Base-by-base conservation (phyloP, 306 rosid genomes). In the Senna tora region DNA sequence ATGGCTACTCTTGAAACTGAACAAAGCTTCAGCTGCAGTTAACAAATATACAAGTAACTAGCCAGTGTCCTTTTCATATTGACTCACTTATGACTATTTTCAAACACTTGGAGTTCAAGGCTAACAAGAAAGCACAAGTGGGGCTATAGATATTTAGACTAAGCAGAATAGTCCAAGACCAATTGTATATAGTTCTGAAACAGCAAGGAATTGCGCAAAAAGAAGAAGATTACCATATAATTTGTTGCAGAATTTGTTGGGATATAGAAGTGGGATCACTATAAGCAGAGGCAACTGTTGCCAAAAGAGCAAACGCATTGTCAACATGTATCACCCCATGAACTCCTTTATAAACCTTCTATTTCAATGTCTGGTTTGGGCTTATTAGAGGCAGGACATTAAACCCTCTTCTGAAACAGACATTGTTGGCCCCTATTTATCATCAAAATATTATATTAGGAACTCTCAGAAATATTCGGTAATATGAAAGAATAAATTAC, bases 261-360 rank as follows among this genome's bases (percentile, higher is more conserved):
- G 81, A n/a, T 55, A 72, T 45, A 84, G 57, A 63, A 87, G 73
- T 39, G 83, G 96, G 61, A 85, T 77, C 70, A 89, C 64, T 39
- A 89, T 63, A 54, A 89, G 75, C 57, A 87, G 72, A 16, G 79
- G 82, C 67, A 87, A 71, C 76, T 79, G 79, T 57, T 79, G 76
- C 84, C 87, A 73, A 82, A 80, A 77, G 68, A 80, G 66, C 84
- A 85, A 73, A 75, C 73, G 79, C 96, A 89, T 89, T 80, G 86
- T 87, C 73, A 74, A 74, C 65, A 68, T 72, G 72, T 74, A 75
- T 83, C 79, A 83, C 76, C 70, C 84, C 74, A 74, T 83, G 67
- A 78, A 75, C 76, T 56, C 69, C 65, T 58, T 71, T 41, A 53
- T 63, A 59, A 45, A 63, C 70, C 57, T 14, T 65, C 47, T 67